Evolutionary conservation across 2,329 filamentous ascomycete species (phyloP), one percentile per base, ranked within the genome.

Genomic region (Didymosphaeria variabile): DNA sequence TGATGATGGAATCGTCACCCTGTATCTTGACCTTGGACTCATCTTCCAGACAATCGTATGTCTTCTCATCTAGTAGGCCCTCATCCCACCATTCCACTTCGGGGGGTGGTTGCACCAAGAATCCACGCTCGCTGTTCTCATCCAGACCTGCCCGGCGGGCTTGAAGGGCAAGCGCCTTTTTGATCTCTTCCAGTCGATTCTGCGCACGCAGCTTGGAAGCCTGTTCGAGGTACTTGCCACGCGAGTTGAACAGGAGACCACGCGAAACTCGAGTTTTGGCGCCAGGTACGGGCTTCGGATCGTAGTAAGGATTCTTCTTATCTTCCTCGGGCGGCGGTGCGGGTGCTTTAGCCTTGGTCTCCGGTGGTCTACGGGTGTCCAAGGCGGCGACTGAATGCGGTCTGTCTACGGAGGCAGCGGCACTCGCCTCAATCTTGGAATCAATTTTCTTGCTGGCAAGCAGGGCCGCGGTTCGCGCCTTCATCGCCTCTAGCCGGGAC

Each of bases 11-110:
- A 75, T 97, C 93, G n/a, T 89, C 81, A 0, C 88, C 87, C 42
- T 88, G 85, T 65, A 97, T 86, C 77, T 94, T 95, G 62, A 95
- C 82, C 46, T 87, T 88, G 17, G 81, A 79, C 0, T 86, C 82
- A 60, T 90, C 81, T 29, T 90, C 87, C 60, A 95, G 86, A 62
- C 85, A 84, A 60, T 90, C 86, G 79, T 98, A 97, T 58, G 86
- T 90, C 45, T 86, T 86, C 45, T 90, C 92, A 55, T 91, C 86
- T 17, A 97, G 85, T 19, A 98, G 82, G 2, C 90, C 92, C 80
- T 98, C 94, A 71, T 99, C 95, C 92, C 94, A 98, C 95, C 95
- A 99, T 78, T 99, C 95, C 45, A 98, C 86, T 8, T 90, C 90
- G 4, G 95, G 95, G 10, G 95, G 95, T 34, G 86, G 85, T 64